phyloP scores from a whole-genome alignment of 2,329 filamentous ascomycete species.

The Aspergillus cejpii region DNA sequence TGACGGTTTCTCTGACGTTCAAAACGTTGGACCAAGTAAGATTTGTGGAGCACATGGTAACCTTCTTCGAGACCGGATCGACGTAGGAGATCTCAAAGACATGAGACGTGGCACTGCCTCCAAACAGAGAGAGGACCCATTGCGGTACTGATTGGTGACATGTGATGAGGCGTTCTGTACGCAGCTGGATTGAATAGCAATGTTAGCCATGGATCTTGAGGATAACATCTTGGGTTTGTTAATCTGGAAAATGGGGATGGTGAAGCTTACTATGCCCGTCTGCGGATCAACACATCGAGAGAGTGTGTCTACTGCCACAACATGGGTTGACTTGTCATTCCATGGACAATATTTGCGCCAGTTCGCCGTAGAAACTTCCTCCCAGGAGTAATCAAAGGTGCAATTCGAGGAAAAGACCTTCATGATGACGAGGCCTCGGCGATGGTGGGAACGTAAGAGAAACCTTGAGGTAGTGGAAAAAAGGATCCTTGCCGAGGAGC shows the following conservation, averaged over 20 bases:
- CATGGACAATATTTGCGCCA: slow-evolving; percentile 98
- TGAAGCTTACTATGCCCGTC: slow-evolving; percentile 58
- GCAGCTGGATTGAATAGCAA: slow-evolving; percentile 44
- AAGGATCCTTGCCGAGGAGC: background rate
- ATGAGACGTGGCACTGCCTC: slow-evolving; percentile 71
- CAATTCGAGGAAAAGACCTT: slow-evolving; percentile 89
- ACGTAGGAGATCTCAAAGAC: slow-evolving; percentile 97
- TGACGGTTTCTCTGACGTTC: slow-evolving; percentile 85
- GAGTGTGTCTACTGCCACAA: slow-evolving; percentile 90
- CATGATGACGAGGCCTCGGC: slow-evolving; percentile 50
- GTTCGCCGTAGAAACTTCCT: slow-evolving; percentile 94
- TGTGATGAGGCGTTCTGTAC: slow-evolving; percentile 60
- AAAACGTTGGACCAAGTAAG: slow-evolving; percentile 87
- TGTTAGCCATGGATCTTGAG: slow-evolving; percentile 9
- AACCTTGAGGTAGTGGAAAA: background rate
- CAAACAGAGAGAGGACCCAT: slow-evolving; percentile 67
- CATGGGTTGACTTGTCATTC: slow-evolving; percentile 98
- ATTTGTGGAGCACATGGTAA: slow-evolving; percentile 96
- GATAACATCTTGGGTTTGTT: background rate
- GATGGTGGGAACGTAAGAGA: background rate
- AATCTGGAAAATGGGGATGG: too few relatives aligned
- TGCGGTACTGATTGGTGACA: slow-evolving; percentile 45
- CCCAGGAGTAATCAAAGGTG: slow-evolving; percentile 97
- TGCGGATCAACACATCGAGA: slow-evolving; percentile 59
- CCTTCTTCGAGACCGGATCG: slow-evolving; percentile 71